Evolutionary conservation across 768 basidiomycete genomes (phyloP), one percentile per base, ranked within the genome.

Genomic region (Mycena crocata): DNA sequence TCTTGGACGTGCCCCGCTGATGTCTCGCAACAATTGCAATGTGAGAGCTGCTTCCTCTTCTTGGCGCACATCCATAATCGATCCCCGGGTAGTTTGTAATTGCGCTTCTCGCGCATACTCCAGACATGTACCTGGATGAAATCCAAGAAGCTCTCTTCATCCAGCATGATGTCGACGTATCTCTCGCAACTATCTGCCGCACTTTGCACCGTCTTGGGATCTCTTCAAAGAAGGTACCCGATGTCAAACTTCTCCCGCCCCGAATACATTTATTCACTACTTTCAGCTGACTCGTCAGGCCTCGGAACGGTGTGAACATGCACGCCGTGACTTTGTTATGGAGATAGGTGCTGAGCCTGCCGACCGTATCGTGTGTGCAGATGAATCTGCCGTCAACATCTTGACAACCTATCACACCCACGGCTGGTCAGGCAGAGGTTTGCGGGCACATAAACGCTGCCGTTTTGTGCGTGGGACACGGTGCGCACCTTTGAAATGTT

Each of bases 41-140:
- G 62, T 57, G 15, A 49, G 15, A 13, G 23, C 8, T 30, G 19
- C 49, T n/a, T 55, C 28, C 32, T 44, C 24, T 28, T 31, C 56
- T 48, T n/a, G n/a, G n/a, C n/a, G n/a, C n/a, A n/a, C n/a, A n/a
- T n/a, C n/a, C n/a, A n/a, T n/a, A n/a, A n/a, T n/a, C n/a, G n/a
- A n/a, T n/a, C n/a, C n/a, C n/a, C n/a, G n/a, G n/a, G n/a, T n/a
- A 68, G 68, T 72, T 66, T 46, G 45, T 73, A 34, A 49, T 71
- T 28, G 68, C 44, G 14, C 56, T 73, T 19, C 37, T 72, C 23
- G 71, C 72, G 42, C 62, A 58, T 35, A 57, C 62, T 30, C 71
- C 65, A 10, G 68, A 72, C 49, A 39, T 74, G 7, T 57, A 32
- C 32, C 44, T 57, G 17, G 45, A 59, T 23, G 45, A 59, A 26